Evolutionary conservation across 2,329 filamentous ascomycete species (phyloP).

Genomic region (Xylaria sp.): DNA sequence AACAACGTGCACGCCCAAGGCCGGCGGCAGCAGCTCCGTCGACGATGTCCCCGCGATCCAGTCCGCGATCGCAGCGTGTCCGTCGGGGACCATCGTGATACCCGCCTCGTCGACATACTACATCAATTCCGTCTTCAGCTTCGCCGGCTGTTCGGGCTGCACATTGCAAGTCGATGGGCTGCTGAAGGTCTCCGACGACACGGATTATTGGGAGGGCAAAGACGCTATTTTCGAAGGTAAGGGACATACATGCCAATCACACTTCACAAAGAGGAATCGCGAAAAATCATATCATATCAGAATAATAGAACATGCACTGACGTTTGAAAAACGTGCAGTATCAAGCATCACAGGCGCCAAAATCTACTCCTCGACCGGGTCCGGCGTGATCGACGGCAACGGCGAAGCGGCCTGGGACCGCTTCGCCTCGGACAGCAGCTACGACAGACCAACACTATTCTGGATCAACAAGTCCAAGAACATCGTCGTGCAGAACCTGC

Average conservation of each 20-base stretch:
- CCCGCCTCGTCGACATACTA: conserved; percentile 26
- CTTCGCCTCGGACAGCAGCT: conserved; percentile 29
- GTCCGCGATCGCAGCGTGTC: conserved; percentile 30
- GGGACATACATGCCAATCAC: background rate
- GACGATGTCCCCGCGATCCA: conserved; percentile 37
- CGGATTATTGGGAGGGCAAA: conserved; percentile 34
- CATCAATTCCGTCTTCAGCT: conserved; percentile 34
- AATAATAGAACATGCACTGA: background rate
- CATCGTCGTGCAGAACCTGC: conserved; percentile 21
- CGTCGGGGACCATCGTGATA: conserved; percentile 35
- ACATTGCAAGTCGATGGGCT: conserved; percentile 30
- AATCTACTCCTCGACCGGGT: conserved; percentile 32
- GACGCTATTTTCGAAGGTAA: conserved; percentile 29
- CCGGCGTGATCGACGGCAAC: conserved; percentile 34
- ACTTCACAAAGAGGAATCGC: no score
- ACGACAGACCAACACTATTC: conserved; percentile 28
- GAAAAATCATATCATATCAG: no score
- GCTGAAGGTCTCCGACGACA: conserved; percentile 31
- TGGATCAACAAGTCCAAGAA: conserved; percentile 28
- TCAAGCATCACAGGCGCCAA: conserved; percentile 30
- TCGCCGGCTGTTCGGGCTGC: conserved; percentile 31
- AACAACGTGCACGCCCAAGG: conserved; percentile 27
- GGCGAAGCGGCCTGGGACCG: conserved; percentile 33
- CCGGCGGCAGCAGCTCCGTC: conserved; percentile 28
- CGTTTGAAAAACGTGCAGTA: conserved; percentile 5